These are phyloP conservation scores for Heimioporus sp. DNA, from an alignment of 768 basidiomycete genomes.

Conservation along the genomic window DNA sequence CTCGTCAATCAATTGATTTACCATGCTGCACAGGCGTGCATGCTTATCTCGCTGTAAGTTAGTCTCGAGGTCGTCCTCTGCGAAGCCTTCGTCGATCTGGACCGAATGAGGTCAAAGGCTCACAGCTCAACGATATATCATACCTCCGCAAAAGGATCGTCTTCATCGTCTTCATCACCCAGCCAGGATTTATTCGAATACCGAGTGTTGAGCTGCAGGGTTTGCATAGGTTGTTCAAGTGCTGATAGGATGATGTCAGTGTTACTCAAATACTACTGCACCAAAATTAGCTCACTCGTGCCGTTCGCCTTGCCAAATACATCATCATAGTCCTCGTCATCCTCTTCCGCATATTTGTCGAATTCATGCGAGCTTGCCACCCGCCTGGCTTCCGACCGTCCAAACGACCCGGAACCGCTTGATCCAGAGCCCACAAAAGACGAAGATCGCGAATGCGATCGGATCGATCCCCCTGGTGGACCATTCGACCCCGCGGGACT, in stretches of 20 bases:
- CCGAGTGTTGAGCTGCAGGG: conserved; percentile 81
- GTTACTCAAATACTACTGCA: background rate
- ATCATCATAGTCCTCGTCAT: conserved; percentile 93
- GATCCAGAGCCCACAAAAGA: conserved; percentile 47
- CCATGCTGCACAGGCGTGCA: conserved; percentile 77
- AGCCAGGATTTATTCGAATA: conserved; percentile 89
- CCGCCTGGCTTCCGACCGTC: conserved; percentile 60
- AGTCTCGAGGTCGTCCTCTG: conserved; percentile 87
- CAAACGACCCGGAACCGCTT: conserved; percentile 53
- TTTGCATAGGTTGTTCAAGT: conserved; percentile 61
- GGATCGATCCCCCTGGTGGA: conserved; percentile 24
- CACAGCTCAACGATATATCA: background rate
- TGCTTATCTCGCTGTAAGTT: conserved; percentile 93
- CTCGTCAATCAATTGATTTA: conserved; percentile 84
- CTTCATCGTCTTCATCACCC: conserved; percentile 84
- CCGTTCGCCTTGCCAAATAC: conserved; percentile 82
- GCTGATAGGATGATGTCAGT: conserved; percentile 35
- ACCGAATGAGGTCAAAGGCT: conserved; percentile 2
- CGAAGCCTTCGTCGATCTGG: conserved; percentile 91
- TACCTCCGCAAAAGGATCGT: conserved; percentile 96
- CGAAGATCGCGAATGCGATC: conserved; percentile 58
- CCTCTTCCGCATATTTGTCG: conserved; percentile 83
- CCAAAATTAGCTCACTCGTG: conserved; percentile 47
- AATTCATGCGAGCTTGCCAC: conserved; percentile 62
- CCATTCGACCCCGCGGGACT: conserved; percentile 40